Conservation (phyloP, 2,329 filamentous ascomycete species). For the Colletotrichum godetiae region DNA sequence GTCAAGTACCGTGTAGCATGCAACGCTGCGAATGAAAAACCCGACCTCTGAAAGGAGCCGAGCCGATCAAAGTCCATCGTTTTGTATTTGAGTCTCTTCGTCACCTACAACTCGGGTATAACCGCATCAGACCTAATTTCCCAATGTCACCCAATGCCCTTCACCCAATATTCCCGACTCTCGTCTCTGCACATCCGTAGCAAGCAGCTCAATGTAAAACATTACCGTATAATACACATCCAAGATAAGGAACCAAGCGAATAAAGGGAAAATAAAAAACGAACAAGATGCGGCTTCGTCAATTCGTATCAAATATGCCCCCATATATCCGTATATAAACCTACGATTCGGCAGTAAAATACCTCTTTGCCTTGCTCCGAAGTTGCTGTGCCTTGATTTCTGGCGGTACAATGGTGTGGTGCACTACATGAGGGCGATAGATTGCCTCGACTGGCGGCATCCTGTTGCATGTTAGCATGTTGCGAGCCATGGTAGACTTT, state of each 20-base stretch:
- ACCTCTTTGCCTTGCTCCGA: slow-evolving; percentile 75
- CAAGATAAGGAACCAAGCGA: neutral
- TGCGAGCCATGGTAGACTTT: slow-evolving; percentile 34
- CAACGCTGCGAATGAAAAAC: neutral
- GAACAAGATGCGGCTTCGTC: slow-evolving; percentile 19
- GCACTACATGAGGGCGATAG: slow-evolving; percentile 91
- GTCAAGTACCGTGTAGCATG: neutral
- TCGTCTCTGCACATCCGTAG: neutral
- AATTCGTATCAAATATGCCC: slow-evolving; percentile 15
- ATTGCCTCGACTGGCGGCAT: slow-evolving; percentile 91
- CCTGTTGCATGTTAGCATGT: slow-evolving; percentile 53
- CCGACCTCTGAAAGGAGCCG: neutral
- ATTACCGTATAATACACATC: neutral
- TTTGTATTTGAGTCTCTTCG: neutral
- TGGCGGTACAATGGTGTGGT: slow-evolving; percentile 80
- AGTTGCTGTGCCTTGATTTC: slow-evolving; percentile 77
- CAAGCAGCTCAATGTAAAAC: neutral
- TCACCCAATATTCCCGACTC: neutral
- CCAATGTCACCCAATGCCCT: neutral
- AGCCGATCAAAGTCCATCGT: neutral
- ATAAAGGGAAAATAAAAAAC: neutral
- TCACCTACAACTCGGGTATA: slow-evolving; percentile 13
- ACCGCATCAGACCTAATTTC: neutral
- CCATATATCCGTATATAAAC: neutral
- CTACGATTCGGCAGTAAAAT: slow-evolving; percentile 74